phyloP scores from a whole-genome alignment of 805 yeast genomes.

The Danielozyma ontarioensis region DNA sequence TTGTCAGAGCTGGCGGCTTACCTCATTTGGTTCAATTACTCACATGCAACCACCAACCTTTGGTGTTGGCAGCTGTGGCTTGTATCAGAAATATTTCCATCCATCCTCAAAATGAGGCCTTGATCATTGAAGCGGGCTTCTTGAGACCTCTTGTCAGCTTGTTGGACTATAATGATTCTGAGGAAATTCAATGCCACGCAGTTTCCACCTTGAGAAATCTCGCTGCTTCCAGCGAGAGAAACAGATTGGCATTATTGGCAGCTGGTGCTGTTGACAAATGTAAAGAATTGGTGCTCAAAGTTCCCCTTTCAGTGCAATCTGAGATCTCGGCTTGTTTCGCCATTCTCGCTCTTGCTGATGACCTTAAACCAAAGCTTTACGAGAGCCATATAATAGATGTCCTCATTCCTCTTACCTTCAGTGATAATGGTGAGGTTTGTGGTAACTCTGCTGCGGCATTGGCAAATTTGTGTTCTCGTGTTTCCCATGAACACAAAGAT shows the following conservation, averaged over 20 bases:
- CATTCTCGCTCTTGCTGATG: conserved; percentile 93
- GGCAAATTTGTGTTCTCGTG: conserved; percentile 91
- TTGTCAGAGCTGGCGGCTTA: conserved; percentile 92
- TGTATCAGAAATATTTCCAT: conserved; percentile 96
- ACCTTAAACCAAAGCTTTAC: conserved; percentile 77
- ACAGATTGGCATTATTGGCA: conserved; percentile 84
- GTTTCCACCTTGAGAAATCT: conserved; percentile 92
- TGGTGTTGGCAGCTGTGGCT: conserved; percentile 94
- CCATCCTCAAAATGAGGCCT: conserved; percentile 92
- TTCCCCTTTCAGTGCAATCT: conserved; percentile 90
- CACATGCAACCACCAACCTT: conserved; percentile 85
- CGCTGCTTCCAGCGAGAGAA: conserved; percentile 93
- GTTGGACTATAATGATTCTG: conserved; percentile 79
- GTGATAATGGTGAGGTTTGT: conserved; percentile 88
- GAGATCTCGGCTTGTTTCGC: conserved; percentile 98
- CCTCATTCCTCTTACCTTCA: conserved; percentile 83
- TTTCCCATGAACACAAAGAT: conserved; percentile 63
- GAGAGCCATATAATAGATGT: conserved; percentile 83
- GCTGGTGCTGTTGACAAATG: conserved; percentile 96
- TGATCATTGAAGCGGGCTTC: conserved; percentile 96
- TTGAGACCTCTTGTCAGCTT: conserved; percentile 83
- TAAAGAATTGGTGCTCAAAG: conserved; percentile 74
- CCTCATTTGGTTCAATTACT: conserved; percentile 88
- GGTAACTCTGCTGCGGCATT: conserved; percentile 98
- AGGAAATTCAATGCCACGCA: conserved; percentile 97